Evolutionary conservation across 2,329 filamentous ascomycete genomes (phyloP), one percentile per base, ranked within the genome.

Genomic region (Fusarium sp.): DNA sequence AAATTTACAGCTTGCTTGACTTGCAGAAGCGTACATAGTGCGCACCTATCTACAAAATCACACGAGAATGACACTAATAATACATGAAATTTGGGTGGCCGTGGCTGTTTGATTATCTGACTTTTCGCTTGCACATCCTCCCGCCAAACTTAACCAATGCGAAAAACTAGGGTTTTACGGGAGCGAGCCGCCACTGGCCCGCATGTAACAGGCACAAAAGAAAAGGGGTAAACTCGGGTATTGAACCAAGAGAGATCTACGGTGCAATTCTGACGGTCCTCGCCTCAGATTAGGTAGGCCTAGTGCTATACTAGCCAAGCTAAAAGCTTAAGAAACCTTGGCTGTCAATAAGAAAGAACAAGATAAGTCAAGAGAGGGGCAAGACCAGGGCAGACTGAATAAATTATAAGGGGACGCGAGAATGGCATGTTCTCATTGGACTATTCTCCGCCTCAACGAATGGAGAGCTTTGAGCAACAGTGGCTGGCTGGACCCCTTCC

Each of bases 101-200:
- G n/a, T n/a, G n/a, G n/a, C n/a, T 26, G 10, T 18, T 39, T 41
- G 13, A 42, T 10, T 39, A 53, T 59, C n/a, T 35, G 16, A 16
- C 47, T 33, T 30, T 24, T 58, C 28, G 41, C 42, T 54, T n/a
- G n/a, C n/a, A n/a, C n/a, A n/a, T n/a, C n/a, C n/a, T 45, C 45
- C 18, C 28, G 44, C 42, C 30, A 35, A 45, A 28, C n/a, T 51
- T 20, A 51, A 14, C 36, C 63, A 53, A 62, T 64, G 55, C 45
- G 38, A 68, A 45, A 60, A 66, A 50, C 66, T 65, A 68, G 70
- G 70, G 65, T 70, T 72, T 72, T 72, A 48, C 47, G 70, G 60
- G 53, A 68, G 70, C 57, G 63, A 72, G 61, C 65, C 65, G 74
- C 74, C 72, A 70, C 72, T 45, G 56, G 50, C 35, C 59, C 35